Conservation (phyloP, 805 yeast genomes). For the Ogataea glucozyma region DNA sequence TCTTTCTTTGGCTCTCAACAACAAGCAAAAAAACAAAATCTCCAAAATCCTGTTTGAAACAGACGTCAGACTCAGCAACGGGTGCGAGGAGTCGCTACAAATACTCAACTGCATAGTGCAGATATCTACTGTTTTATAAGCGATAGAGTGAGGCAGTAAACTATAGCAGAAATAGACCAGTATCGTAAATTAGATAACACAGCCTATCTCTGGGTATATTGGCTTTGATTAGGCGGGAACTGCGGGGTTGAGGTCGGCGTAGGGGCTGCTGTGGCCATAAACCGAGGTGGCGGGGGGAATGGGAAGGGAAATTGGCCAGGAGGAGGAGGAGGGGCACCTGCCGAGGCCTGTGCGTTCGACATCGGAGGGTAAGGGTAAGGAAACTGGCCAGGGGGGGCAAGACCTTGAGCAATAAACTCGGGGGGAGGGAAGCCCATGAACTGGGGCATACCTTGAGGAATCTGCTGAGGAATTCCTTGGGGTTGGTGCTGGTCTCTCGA, state of each 20-base stretch:
- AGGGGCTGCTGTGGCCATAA: too few relatives aligned
- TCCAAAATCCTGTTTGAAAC: constrained; percentile 68
- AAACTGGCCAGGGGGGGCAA: constrained; percentile 6
- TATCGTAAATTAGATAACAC: neutral
- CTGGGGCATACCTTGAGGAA: too few relatives aligned
- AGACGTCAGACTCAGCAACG: constrained; percentile 74
- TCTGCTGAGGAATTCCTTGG: constrained; percentile 8
- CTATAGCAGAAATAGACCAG: neutral
- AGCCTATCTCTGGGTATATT: constrained; percentile 2
- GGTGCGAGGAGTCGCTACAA: constrained; percentile 87
- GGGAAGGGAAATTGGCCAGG: constrained; percentile 8
- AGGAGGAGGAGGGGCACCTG: constrained; percentile 2
- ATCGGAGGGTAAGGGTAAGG: constrained; percentile 8
- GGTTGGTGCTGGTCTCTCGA: constrained; percentile 12
- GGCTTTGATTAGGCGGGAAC: constrained; percentile 9
- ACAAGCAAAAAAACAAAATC: constrained; percentile 62
- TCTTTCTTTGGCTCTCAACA: constrained; percentile 53
- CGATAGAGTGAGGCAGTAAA: constrained; percentile 11
- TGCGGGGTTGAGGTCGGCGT: too few relatives aligned
- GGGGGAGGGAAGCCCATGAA: constrained; percentile 8
- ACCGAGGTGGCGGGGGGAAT: constrained; percentile 8
- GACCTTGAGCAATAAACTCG: constrained; percentile 1
- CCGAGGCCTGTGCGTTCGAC: constrained; percentile 2
- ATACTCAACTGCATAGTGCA: constrained; percentile 62
- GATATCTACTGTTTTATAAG: constrained; percentile 42